Evolutionary conservation across 192 early-diverging fungal genomes (phyloP), one percentile per base, ranked within the genome.

Genomic region (Piromyces sp.): DNA sequence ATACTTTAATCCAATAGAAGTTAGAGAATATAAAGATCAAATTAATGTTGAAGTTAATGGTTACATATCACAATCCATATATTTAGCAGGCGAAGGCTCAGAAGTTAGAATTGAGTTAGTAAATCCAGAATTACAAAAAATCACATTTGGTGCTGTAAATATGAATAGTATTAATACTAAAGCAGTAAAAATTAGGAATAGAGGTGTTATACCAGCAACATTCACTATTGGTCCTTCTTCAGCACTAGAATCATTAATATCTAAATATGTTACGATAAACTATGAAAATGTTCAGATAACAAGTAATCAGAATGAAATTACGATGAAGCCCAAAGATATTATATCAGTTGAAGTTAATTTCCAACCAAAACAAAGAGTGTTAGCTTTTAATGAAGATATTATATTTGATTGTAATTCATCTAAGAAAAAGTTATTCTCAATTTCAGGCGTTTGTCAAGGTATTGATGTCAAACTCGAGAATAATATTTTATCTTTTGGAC

Each of bases 401-500:
- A 51, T 80, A 40, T 16, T 92, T 5, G 91, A 91, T 51, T 86
- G 82, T 14, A 81, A 83, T 15, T 89, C 90, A 3, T 81, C 84
- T 36, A 84, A 85, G 5, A 83, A 81, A 37, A 86, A 86, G 28
- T 82, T 92, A 29, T 84, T 85, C 15, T 79, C 85, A 22, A 80
- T 92, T 11, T 83, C 83, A 9, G 91, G 91, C 7, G 87, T 87
- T 30, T 89, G 90, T 79, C 88, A 90, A 86, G 91, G 91, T 13
- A 90, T 87, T 37, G 91, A 92, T 36, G 87, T 92, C 12, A 83
- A 82, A 30, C 82, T 92, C 0, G 91, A 91, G 80, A 91, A 89
- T 78, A 88, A 88, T 68, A 88, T 87, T 29, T 81, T 92, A 68
- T 89, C 90, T n/a, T 92, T 92, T 81, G 90, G 91, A 30, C 90